These are phyloP conservation scores for Silene vulgaris DNA, from an alignment of 179 eudicot genomes.

Conservation along the genomic window DNA sequence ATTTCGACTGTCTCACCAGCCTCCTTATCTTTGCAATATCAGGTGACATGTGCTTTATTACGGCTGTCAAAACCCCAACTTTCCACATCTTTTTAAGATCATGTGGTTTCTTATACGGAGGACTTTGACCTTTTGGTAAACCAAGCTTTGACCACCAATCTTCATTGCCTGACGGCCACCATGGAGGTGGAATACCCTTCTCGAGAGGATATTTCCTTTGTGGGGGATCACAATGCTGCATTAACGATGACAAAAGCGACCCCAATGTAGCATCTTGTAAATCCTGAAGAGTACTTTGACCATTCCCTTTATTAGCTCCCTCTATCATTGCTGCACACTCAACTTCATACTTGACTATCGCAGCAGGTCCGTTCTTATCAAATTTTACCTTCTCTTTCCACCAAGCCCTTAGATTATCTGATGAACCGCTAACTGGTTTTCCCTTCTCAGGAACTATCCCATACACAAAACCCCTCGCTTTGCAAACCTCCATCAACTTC, in stretches of 20 bases:
- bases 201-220: slow-evolving; percentile 75
- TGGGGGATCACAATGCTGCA: slow-evolving; percentile 84
- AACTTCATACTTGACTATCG: slow-evolving; percentile 53
- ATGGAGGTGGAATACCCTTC: slow-evolving; percentile 66
- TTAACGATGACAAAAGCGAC: slow-evolving; percentile 69
- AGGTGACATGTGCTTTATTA: slow-evolving; percentile 82
- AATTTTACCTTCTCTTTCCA: slow-evolving; percentile 88
- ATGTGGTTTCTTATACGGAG: slow-evolving; percentile 81
- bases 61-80: slow-evolving; percentile 79
- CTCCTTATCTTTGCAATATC: slow-evolving; percentile 66
- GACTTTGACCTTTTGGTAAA: slow-evolving; percentile 51
- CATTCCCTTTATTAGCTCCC: slow-evolving; percentile 33
- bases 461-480: slow-evolving; percentile 78
- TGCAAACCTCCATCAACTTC: slow-evolving; percentile 84
- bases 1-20: slow-evolving; percentile 63
- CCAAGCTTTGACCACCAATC: slow-evolving; percentile 67
- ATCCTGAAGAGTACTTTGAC: slow-evolving; percentile 54
- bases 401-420: slow-evolving; percentile 80
- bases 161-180: slow-evolving; percentile 78
- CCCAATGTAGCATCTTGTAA: slow-evolving; percentile 83
- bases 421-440: slow-evolving; percentile 73
- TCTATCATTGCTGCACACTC: slow-evolving; percentile 45
- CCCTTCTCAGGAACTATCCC: slow-evolving; percentile 87
- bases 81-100: slow-evolving; percentile 88
- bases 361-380: slow-evolving; percentile 79